These are phyloP conservation scores for Mycena latifolia DNA, from an alignment of 768 basidiomycete species.

Conservation along the genomic window DNA sequence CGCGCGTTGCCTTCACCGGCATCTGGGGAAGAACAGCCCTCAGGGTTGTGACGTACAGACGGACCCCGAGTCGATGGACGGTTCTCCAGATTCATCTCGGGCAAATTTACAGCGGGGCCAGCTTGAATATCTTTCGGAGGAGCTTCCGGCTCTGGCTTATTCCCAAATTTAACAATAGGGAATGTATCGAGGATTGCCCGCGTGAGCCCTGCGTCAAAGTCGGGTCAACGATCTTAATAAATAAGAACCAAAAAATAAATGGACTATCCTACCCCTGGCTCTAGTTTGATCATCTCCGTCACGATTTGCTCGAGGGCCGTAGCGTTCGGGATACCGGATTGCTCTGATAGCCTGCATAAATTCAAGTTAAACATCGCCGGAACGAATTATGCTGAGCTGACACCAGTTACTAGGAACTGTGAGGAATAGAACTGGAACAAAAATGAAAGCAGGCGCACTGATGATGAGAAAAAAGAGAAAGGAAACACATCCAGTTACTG, in stretches of 20 bases:
- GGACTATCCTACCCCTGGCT: constrained; percentile 25
- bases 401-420: constrained; percentile 67
- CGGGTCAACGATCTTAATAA: background rate
- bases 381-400: constrained; percentile 50
- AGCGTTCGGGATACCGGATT: constrained; percentile 90
- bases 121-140: constrained; percentile 44
- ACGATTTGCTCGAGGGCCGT: constrained; percentile 79
- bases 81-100: background rate
- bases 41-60: too few species aligned
- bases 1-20: background rate
- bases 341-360: constrained; percentile 77
- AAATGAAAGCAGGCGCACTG: too few species aligned
- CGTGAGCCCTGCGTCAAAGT: constrained; percentile 69
- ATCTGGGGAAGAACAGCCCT: background rate
- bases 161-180: constrained; percentile 90
- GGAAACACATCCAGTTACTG: constrained; percentile 91
- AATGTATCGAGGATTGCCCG: constrained; percentile 97
- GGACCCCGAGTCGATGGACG: background rate
- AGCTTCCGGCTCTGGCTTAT: constrained; percentile 18
- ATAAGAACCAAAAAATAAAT: background rate
- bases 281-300: constrained; percentile 61
- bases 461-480: constrained; percentile 88
- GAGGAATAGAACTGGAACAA: too few species aligned
- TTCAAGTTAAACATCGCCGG: background rate
- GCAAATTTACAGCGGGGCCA: background rate